A percentile compares a stretch with the other conserved stretches of the same genome.
Evolutionary conservation across 2,329 filamentous ascomycete species (phyloP).

Genomic region (Bipolaris bicolor): DNA sequence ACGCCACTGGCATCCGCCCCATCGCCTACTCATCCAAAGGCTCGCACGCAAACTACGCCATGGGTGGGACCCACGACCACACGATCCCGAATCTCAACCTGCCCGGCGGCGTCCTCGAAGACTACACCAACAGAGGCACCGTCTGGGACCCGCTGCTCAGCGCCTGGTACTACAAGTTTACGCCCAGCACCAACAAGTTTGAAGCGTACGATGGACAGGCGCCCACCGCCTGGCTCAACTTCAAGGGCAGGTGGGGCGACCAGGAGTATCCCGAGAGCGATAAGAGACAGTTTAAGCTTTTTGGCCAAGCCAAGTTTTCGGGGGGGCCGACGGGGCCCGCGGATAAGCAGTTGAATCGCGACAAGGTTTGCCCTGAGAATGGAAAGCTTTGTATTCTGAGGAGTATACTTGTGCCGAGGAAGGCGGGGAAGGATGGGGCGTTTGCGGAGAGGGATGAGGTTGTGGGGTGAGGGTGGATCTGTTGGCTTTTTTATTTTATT

Average conservation of each 20-base stretch:
- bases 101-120: conserved; percentile 57
- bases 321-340: conserved; percentile 66
- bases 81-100: conserved; percentile 66
- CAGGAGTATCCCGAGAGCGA: conserved; percentile 61
- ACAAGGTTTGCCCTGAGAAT: conserved; percentile 63
- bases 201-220: conserved; percentile 54
- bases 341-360: conserved; percentile 64
- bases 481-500: too few species aligned
- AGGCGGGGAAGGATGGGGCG: conserved; percentile 8
- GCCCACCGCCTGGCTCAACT: conserved; percentile 63
- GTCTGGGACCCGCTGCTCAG: conserved; percentile 66
- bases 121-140: conserved; percentile 61
- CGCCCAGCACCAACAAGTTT: conserved; percentile 52
- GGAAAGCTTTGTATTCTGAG: conserved; percentile 54
- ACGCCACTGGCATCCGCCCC: conserved; percentile 59
- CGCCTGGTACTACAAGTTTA: conserved; percentile 63
- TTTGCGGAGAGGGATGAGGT: conserved; percentile 19
- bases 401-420: conserved; percentile 47
- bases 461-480: not conserved
- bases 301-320: conserved; percentile 57
- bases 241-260: conserved; percentile 67
- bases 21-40: conserved; percentile 66
- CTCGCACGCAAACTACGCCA: conserved; percentile 70
- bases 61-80: conserved; percentile 65
- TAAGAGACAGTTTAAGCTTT: conserved; percentile 55